Conservation (phyloP, 1,284 basidiomycete species). For the Leucoagaricus sp. region DNA sequence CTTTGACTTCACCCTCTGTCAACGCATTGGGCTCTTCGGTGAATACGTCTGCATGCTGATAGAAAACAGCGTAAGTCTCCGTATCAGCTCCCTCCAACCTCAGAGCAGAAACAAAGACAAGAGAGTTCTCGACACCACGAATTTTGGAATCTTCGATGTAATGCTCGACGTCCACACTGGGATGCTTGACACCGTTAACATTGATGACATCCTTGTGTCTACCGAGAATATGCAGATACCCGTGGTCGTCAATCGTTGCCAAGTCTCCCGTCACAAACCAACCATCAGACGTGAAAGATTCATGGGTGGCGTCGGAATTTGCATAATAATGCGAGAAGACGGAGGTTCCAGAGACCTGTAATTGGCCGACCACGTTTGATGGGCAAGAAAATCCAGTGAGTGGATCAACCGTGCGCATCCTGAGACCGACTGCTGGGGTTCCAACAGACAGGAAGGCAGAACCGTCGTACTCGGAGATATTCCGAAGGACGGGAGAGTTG, state of each 20-base stretch:
- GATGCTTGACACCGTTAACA: slow-evolving; percentile 12
- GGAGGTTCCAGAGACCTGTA: slow-evolving; percentile 5
- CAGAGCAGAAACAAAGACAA: slow-evolving; percentile 11
- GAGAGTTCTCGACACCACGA: slow-evolving; percentile 1
- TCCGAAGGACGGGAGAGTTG: too few species aligned
- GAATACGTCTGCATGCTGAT: slow-evolving; percentile 3
- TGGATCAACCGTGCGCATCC: slow-evolving; percentile 4
- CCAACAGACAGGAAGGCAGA: slow-evolving; percentile 6
- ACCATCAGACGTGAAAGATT: slow-evolving; percentile 7
- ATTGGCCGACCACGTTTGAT: slow-evolving; percentile 1
- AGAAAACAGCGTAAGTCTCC: slow-evolving; percentile 11
- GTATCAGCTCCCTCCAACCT: slow-evolving; percentile 9
- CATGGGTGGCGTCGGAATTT: slow-evolving; percentile 3
- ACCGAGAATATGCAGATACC: slow-evolving; percentile 4
- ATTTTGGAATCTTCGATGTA: slow-evolving; percentile 7
- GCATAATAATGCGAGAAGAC: slow-evolving; percentile 9
- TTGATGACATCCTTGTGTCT: slow-evolving; percentile 13
- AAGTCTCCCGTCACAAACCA: slow-evolving; percentile 12
- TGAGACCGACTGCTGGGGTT: slow-evolving; percentile 2
- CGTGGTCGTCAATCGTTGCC: slow-evolving; percentile 2
- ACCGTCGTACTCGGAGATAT: background rate
- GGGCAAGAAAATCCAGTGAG: slow-evolving; percentile 5
- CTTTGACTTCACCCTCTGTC: background rate
- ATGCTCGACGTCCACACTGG: slow-evolving; percentile 9
- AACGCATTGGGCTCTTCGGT: slow-evolving; percentile 4